These are phyloP conservation scores for Trichoderma hamatum DNA, from an alignment of 2,329 filamentous ascomycete genomes.

Conservation along the genomic window DNA sequence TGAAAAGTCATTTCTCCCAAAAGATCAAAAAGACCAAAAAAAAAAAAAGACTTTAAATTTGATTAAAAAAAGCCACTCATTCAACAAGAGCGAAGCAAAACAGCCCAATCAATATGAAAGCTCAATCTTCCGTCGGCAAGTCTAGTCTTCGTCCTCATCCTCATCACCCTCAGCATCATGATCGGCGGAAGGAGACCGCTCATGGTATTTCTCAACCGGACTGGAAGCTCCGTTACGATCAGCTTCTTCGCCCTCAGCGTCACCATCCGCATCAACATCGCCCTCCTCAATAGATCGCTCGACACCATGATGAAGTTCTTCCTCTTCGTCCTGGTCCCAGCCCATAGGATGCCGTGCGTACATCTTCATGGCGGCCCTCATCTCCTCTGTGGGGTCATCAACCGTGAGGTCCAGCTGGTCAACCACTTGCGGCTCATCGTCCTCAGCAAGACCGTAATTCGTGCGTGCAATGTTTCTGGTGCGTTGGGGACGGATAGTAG, in stretches of 20 bases:
- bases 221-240: conserved; percentile 33
- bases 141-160: conserved; percentile 35
- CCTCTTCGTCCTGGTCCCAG: conserved; percentile 44
- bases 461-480: conserved; percentile 64
- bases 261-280: conserved; percentile 35
- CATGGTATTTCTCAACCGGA: conserved; percentile 30
- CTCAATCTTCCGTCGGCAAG: not conserved
- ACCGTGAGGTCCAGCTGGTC: conserved; percentile 61
- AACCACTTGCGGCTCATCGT: conserved; percentile 55
- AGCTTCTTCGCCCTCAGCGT: conserved; percentile 36
- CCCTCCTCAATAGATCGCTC: conserved; percentile 29
- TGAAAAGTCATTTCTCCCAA: not conserved
- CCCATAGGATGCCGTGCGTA: conserved; percentile 59
- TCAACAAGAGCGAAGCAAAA: not conserved
- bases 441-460: conserved; percentile 45
- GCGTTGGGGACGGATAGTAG: conserved; percentile 63
- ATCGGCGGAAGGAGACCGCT: conserved; percentile 42
- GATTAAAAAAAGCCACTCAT: not conserved
- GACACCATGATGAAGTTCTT: conserved; percentile 24
- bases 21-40: not conserved
- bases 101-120: not conserved
- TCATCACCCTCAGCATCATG: conserved; percentile 53
- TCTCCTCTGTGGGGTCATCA: conserved; percentile 58
- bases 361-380: conserved; percentile 53
- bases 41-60: not conserved